phyloP scores from a whole-genome alignment of 2,329 filamentous ascomycete genomes.

The Endothia cerciana region DNA sequence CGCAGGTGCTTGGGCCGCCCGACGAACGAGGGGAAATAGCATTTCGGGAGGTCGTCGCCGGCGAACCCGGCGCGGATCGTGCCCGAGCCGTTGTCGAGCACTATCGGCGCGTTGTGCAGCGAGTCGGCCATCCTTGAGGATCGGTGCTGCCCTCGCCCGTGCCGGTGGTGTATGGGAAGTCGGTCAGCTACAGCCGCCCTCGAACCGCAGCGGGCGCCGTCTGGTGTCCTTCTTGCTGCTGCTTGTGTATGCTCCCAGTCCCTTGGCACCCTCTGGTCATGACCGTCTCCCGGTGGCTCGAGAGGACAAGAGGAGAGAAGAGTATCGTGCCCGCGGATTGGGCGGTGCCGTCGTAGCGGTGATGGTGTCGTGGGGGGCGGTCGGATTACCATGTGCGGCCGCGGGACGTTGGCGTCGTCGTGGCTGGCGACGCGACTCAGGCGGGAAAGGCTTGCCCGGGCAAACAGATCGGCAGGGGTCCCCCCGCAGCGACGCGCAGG shows the following conservation, averaged over 20 bases:
- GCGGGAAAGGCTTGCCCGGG: conserved; percentile 11
- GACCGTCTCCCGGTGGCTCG: background rate
- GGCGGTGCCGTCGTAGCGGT: conserved; percentile 7
- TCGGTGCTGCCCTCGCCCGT: background rate
- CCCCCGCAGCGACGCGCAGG: conserved; percentile 11
- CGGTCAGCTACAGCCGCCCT: background rate
- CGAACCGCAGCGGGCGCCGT: background rate
- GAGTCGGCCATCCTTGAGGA: conserved; percentile 57
- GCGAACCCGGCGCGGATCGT: conserved; percentile 97
- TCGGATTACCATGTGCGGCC: background rate
- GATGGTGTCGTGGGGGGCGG: background rate
- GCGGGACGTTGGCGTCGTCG: conserved; percentile 17
- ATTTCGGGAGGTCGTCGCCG: conserved; percentile 93
- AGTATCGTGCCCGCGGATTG: conserved; percentile 13
- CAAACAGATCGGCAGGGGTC: conserved; percentile 23
- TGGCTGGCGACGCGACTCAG: conserved; percentile 24
- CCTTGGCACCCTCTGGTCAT: background rate
- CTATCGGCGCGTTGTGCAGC: conserved; percentile 96
- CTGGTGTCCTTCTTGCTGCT: background rate
- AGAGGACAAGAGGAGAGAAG: background rate
- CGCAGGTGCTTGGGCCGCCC: conserved; percentile 93
- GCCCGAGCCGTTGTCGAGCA: conserved; percentile 97
- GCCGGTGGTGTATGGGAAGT: background rate
- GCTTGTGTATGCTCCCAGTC: background rate
- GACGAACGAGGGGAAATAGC: conserved; percentile 96